Base-by-base conservation (phyloP, 306 rosid genomes). In the Hippophae rhamnoides region DNA sequence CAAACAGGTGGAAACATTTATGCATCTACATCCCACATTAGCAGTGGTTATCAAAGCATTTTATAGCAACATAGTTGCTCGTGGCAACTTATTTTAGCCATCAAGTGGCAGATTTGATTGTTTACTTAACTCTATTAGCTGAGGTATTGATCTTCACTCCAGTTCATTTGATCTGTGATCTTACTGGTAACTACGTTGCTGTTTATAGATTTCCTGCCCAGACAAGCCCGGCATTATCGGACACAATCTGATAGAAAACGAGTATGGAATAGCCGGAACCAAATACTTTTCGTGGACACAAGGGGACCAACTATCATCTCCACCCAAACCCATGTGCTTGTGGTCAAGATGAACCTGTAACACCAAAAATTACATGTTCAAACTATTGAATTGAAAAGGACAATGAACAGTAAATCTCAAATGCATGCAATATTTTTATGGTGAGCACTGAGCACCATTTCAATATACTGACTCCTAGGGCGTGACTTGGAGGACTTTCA, bases 271-370 rank as follows among this genome's bases (percentile, higher is more conserved):
- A 6, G 93, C 56, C 46, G 85, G 83, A 71, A 87, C 13, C 74
- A 85, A 73, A 73, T 79, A 87, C 26, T 78, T 70, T 2, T 75
- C 64, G 45, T 92, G 98, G 52, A 83, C 95, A 40, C 78, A 46
- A 6, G 96, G 98, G 13, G 96, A 78, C 98, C 98, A 92, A 74
- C 98, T 87, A 73, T 92, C 96, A 53, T 92, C 98, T 61, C 98
- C 98, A 10, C 84, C 96, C 72, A 87, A 12, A 3, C 98, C 96
- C 98, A 87, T 92, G 62, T 92, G 98, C 82, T 78, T 81, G 83
- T 92, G 96, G 57, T 92, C 98, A 27, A 92, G 87, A 76, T 92
- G 93, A 74, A 92, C 75, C 96, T 87, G 83, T 41, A 62, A 72
- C 63, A 64, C 26, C 72, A 60, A 53, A 72, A 57, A 46, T 23